Conservation (phyloP, 306 rosid genomes). For the Canavalia gladiata region DNA sequence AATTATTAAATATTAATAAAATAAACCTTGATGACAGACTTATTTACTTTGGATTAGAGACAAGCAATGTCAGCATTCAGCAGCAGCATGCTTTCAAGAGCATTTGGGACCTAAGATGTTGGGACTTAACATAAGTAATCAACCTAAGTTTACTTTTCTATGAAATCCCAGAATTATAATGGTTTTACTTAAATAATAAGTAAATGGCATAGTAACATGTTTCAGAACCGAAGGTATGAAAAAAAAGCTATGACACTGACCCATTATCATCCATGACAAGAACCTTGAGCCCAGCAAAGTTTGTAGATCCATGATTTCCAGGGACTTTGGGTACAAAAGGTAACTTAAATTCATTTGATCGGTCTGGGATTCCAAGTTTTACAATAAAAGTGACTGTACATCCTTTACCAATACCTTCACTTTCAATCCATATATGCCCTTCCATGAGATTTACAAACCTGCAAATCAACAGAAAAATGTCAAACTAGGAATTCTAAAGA, state of each 20-base stretch:
- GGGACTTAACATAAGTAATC: constrained; percentile 26
- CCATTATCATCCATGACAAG: constrained; percentile 94
- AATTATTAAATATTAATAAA: not conserved
- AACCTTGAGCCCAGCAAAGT: constrained; percentile 81
- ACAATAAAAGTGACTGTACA: constrained; percentile 80
- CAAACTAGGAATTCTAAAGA: not conserved
- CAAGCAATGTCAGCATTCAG: constrained; percentile 9
- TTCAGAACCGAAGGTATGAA: constrained; percentile 23
- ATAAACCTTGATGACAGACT: constrained; percentile 10
- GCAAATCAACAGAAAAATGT: constrained; percentile 40
- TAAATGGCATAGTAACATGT: constrained; percentile 30
- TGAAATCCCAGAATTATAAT: constrained; percentile 12
- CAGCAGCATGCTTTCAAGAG: constrained; percentile 26
- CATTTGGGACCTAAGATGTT: constrained; percentile 10
- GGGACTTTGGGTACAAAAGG: constrained; percentile 60
- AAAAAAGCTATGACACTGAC: constrained; percentile 66
- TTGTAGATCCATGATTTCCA: constrained; percentile 65
- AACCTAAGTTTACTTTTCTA: constrained; percentile 17
- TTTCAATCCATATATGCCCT: constrained; percentile 95
- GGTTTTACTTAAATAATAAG: constrained; percentile 13
- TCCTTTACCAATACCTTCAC: constrained; percentile 95
- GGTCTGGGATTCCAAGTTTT: constrained; percentile 86
- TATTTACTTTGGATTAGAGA: constrained; percentile 26
- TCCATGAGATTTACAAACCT: constrained; percentile 99
- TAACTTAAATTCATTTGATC: constrained; percentile 68